Evolutionary conservation across 257 asterid species (phyloP).

Genomic region (Datura wrightii): DNA sequence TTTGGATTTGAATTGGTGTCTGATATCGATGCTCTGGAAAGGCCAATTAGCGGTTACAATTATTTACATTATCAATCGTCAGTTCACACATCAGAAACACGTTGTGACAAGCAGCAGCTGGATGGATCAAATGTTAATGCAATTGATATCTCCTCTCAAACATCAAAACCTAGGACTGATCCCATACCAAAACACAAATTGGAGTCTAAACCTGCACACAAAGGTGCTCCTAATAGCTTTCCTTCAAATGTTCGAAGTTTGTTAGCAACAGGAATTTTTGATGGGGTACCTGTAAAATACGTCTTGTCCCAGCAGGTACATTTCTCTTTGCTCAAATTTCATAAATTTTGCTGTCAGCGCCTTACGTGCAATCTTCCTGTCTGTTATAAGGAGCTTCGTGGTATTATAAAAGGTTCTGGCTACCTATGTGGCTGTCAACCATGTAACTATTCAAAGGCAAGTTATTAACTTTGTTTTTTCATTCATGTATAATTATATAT

Average conservation of each 20-base stretch:
- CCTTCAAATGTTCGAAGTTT: conserved; percentile 96
- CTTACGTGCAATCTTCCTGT: conserved; percentile 33
- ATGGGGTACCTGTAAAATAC: conserved; percentile 88
- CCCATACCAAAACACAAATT: conserved; percentile 53
- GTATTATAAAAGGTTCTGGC: conserved; percentile 89
- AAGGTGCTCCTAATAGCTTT: conserved; percentile 93
- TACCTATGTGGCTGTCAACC: conserved; percentile 90
- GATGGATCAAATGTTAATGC: conserved; percentile 45
- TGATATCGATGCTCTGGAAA: conserved; percentile 57
- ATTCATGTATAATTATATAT: neutral
- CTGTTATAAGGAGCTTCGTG: conserved; percentile 72
- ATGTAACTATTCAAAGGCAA: conserved; percentile 85
- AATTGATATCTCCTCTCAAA: conserved; percentile 44
- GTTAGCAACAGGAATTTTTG: conserved; percentile 92
- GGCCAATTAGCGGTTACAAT: conserved; percentile 69
- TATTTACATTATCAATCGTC: conserved; percentile 69
- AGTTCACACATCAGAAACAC: conserved; percentile 54
- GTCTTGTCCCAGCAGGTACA: conserved; percentile 76
- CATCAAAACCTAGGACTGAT: conserved; percentile 54
- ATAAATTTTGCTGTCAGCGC: neutral
- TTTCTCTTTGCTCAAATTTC: neutral
- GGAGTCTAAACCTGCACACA: conserved; percentile 66
- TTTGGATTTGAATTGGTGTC: conserved; percentile 74
- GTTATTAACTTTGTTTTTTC: conserved; percentile 28
- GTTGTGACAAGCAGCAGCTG: conserved; percentile 55